Evolutionary conservation across 2,329 filamentous ascomycete species (phyloP).

Genomic region (Penicillium capsulatum): DNA sequence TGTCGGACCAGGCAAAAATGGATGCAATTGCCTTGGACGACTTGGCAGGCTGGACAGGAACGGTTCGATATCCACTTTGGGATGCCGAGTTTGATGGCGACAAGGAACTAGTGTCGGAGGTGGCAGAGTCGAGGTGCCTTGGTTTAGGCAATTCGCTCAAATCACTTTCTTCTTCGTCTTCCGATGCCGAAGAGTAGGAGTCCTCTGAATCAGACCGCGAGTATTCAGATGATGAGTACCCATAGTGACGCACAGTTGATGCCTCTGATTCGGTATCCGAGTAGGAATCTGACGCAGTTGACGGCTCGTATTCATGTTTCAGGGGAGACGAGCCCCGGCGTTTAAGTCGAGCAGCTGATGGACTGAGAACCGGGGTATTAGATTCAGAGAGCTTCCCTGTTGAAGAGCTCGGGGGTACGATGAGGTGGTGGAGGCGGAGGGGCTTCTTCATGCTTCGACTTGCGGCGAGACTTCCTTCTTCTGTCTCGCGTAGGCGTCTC

Average conservation of each 20-base stretch:
- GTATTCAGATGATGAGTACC: conserved; percentile 21
- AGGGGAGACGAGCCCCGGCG: conserved; percentile 84
- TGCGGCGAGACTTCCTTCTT: conserved; percentile 25
- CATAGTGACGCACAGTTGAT: conserved; percentile 53
- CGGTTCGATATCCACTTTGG: conserved; percentile 62
- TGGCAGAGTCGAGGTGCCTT: conserved; percentile 33
- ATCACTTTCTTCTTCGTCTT: conserved; percentile 54
- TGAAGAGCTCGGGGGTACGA: conserved; percentile 49
- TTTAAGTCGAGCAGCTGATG: conserved; percentile 49
- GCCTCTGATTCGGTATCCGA: conserved; percentile 50
- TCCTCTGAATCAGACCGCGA: conserved; percentile 28
- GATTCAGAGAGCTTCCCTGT: conserved; percentile 43
- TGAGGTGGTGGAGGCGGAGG: conserved; percentile 46
- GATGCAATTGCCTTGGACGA: conserved; percentile 56
- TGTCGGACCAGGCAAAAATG: conserved; percentile 62
- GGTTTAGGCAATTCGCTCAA: conserved; percentile 44
- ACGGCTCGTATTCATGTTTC: conserved; percentile 95
- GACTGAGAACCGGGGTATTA: conserved; percentile 46
- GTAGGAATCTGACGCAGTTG: conserved; percentile 59
- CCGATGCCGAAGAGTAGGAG: conserved; percentile 32
- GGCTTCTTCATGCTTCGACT: conserved; percentile 32
- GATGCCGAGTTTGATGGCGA: conserved; percentile 79
- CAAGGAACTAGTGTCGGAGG: conserved; percentile 56
- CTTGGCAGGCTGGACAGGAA: conserved; percentile 46
- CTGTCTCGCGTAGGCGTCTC: conserved; percentile 27